Base-by-base conservation (phyloP, 345 rosid genomes). In the Brassica incana region DNA sequence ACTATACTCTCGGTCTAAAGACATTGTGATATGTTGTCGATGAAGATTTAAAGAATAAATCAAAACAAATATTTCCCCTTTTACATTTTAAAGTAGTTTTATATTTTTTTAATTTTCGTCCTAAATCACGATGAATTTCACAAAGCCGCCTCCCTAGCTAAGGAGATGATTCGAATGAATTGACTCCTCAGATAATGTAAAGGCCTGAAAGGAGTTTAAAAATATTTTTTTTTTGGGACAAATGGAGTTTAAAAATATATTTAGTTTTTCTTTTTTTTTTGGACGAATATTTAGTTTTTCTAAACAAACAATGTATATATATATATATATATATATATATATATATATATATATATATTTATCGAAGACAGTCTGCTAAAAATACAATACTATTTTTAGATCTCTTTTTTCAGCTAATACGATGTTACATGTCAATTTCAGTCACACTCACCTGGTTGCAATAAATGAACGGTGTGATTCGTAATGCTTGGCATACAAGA, bases 91-190 rank as follows among this genome's bases (percentile, higher is more conserved):
- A 52, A 50, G 18, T 50, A 50, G 18, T 52, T 52, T 52, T 52
- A 52, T 52, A 52, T 52, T 8, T 16, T 32, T 8, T 65, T 29
- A 29, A 7, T 45, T 14, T 3, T 5, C 52, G 63, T 66, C 40
- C 32, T 4, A 45, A 67, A 38, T 67, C 25, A 30, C 60, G 30
- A 63, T 35, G 5, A 50, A 50, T 6, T 1, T 48, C 16, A 20
- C 48, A 29, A 6, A 60, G 15, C 62, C 66, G 9, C 60, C 16
- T 78, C 71, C 81, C 27, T 10, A 27, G 76, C 59, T 64, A 71
- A 71, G 2, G 45, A n/a, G 64, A 59, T 70, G 74, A 4, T 16
- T 23, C 9, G 2, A 62, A 48, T 2, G 62, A 69, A 16, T 76
- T 76, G 62, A 43, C 74, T 60, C 11, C 61, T 52, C 58, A 52